A percentile compares a stretch with the other conserved stretches of the same genome.
Conservation (phyloP, 2,329 filamentous ascomycete genomes). For the Golovinomyces cichoracearum region DNA sequence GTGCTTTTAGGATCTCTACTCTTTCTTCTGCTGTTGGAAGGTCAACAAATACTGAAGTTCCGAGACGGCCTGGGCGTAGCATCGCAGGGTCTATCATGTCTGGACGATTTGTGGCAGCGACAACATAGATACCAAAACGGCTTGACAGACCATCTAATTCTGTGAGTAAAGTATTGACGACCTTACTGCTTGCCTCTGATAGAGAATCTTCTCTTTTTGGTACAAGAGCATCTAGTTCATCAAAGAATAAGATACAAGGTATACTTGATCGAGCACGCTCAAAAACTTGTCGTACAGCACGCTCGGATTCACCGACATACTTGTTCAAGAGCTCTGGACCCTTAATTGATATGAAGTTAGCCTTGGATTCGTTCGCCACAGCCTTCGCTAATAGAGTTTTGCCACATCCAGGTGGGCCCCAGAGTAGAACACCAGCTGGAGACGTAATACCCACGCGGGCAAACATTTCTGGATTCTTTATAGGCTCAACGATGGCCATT, state of each 20-base stretch:
- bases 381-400: conserved; percentile 93
- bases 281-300: conserved; percentile 78
- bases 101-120: conserved; percentile 81
- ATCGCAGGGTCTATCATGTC: conserved; percentile 95
- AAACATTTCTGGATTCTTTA: conserved; percentile 57
- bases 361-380: conserved; percentile 80
- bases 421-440: conserved; percentile 71
- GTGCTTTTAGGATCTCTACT: conserved; percentile 58
- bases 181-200: conserved; percentile 60
- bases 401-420: conserved; percentile 88
- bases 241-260: conserved; percentile 92
- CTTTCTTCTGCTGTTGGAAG: conserved; percentile 55
- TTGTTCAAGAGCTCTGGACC: conserved; percentile 92
- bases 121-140: conserved; percentile 70
- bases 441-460: conserved; percentile 50
- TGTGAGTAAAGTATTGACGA: conserved; percentile 85
- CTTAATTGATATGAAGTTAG: conserved; percentile 96
- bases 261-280: conserved; percentile 60
- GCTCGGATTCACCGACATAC: conserved; percentile 88
- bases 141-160: conserved; percentile 70
- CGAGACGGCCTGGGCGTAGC: conserved; percentile 70
- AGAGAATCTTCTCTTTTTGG: conserved; percentile 55
- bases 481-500: conserved; percentile 70
- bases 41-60: conserved; percentile 71
- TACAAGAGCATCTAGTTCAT: conserved; percentile 82